Evolutionary conservation across 768 basidiomycete genomes (phyloP).

Genomic region (Agaricus sinodeliciosus): DNA sequence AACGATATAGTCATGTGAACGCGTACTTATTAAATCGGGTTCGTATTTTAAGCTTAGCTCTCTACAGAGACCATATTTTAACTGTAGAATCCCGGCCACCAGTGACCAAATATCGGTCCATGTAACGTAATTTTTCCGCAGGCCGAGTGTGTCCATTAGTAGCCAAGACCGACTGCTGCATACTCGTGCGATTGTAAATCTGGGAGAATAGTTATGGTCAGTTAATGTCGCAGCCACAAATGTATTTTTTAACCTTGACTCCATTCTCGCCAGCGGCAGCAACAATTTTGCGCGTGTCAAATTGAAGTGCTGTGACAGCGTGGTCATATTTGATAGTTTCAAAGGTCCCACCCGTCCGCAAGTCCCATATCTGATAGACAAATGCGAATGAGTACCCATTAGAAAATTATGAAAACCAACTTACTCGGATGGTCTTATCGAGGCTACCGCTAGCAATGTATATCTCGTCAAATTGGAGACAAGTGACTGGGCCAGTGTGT

Average conservation of each 20-base stretch:
- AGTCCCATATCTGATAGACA: slow-evolving; percentile 83
- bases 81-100: slow-evolving; percentile 83
- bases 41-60: background rate
- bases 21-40: background rate
- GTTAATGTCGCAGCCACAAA: background rate
- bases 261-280: slow-evolving; percentile 92
- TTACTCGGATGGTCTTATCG: slow-evolving; percentile 86
- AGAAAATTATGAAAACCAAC: slow-evolving; percentile 19
- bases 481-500: slow-evolving; percentile 90
- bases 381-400: background rate
- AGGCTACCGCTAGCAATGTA: slow-evolving; percentile 90
- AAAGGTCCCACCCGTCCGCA: slow-evolving; percentile 80
- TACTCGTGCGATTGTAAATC: slow-evolving; percentile 93
- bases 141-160: slow-evolving; percentile 95
- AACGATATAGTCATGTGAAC: background rate
- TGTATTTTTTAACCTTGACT: slow-evolving; percentile 54
- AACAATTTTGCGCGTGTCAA: slow-evolving; percentile 90
- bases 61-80: slow-evolving; percentile 89
- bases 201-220: slow-evolving; percentile 20
- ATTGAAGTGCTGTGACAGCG: slow-evolving; percentile 86
- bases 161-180: slow-evolving; percentile 75
- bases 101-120: slow-evolving; percentile 91
- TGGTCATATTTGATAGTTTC: slow-evolving; percentile 91
- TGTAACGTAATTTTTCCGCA: slow-evolving; percentile 84
- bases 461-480: slow-evolving; percentile 93